Evolutionary conservation across 331 rosid species (phyloP), one percentile per base, ranked within the genome.

Genomic region (Cydonia oblonga): DNA sequence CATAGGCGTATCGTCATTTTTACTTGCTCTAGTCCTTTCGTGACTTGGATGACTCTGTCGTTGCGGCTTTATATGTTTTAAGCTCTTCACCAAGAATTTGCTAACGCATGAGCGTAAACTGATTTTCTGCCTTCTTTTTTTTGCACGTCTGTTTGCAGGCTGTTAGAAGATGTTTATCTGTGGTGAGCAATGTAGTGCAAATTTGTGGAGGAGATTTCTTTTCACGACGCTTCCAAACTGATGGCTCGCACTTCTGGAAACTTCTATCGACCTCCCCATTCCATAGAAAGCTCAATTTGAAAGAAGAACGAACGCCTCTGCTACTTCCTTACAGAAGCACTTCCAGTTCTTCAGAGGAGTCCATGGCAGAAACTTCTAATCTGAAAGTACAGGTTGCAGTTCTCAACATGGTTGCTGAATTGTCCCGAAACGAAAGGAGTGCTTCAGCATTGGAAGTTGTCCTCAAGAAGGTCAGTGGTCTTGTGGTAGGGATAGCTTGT

Each of bases 161-260:
- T 86, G 89, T 84, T 22, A 80, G 89, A 81, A 87, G 89, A 83
- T 93, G 96, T 76, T 75, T 84, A 76, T 83, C 77, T 35, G 87
- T 87, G 63, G 74, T 88, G 73, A 86, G 85, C 90, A 84, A 56
- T 24, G 73, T 80, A 5, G 91, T 91, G 68, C 86, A 86, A 84
- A 76, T 89, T 57, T 82, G 91, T 28, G 96, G 97, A 15, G 98
- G 97, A 62, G 87, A 91, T 80, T 93, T 93, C 91, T 93, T 93
- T 81, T 79, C 92, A 5, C 96, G 97, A 4, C 98, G 98, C 51
- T 85, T 93, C 84, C 84, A 77, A 19, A 89, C 92, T 8, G 96
- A 93, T 14, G 98, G 97, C 46, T 26, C 62, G 70, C 96, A 86
- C 89, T 79, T 93, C 77, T 93, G 98, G 96, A 93, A 88, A 75